These are phyloP conservation scores for Aspergillus ochraceus DNA, from an alignment of 2,329 filamentous ascomycete genomes.

Conservation along the genomic window DNA sequence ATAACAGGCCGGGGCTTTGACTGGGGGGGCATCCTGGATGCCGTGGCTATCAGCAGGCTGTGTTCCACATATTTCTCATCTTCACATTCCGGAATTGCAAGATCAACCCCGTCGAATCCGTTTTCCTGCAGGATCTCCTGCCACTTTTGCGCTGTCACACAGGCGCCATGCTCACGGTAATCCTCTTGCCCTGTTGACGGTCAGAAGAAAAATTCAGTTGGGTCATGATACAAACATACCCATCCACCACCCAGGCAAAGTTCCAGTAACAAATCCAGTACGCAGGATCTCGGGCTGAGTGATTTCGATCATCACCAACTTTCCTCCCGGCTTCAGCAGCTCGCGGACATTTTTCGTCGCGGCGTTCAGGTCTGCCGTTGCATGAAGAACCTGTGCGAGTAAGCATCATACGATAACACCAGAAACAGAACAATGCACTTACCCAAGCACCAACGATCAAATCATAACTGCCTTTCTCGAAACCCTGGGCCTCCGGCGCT, in stretches of 20 bases:
- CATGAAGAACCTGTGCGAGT: slow-evolving; percentile 1
- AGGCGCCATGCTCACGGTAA: neutral
- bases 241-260: slow-evolving; percentile 12
- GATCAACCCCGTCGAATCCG: too few species aligned
- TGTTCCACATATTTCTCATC: too few species aligned
- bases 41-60: too few species aligned
- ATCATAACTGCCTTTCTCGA: slow-evolving; percentile 12
- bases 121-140: too few species aligned
- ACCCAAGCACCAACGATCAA: slow-evolving; percentile 10
- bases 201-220: neutral
- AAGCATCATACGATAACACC: too few species aligned
- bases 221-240: neutral
- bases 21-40: too few species aligned
- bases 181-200: neutral
- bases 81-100: too few species aligned
- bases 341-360: slow-evolving; percentile 5
- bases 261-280: slow-evolving; percentile 6
- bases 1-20: too few species aligned
- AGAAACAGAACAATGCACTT: neutral
- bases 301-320: slow-evolving; percentile 5
- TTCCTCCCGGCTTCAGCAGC: slow-evolving; percentile 11
- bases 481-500: slow-evolving; percentile 11
- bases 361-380: neutral
- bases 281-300: neutral
- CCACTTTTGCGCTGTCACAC: too few species aligned